These are phyloP conservation scores for Hypoxylon sp. DNA, from an alignment of 2,329 filamentous ascomycete genomes.

Conservation along the genomic window DNA sequence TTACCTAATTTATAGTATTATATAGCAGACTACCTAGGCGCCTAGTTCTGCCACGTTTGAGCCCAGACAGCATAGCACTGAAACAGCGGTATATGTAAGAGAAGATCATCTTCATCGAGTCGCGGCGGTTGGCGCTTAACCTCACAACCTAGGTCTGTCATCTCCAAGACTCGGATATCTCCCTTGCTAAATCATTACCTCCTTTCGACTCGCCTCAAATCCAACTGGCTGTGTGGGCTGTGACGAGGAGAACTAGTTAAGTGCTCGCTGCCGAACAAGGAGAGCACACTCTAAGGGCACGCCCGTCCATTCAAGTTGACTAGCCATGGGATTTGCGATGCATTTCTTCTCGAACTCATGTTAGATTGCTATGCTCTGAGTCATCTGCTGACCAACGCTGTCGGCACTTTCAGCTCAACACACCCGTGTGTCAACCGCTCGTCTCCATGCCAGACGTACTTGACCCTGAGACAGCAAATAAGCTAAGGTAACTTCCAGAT, in stretches of 20 bases:
- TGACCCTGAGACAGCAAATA: constrained; percentile 2
- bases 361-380: background rate
- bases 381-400: constrained; percentile 5
- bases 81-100: background rate
- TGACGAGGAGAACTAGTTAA: background rate
- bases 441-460: constrained; percentile 11
- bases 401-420: background rate
- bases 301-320: background rate
- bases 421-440: constrained; percentile 9
- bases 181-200: background rate
- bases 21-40: too few species aligned
- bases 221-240: background rate
- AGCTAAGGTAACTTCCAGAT: constrained; percentile 5
- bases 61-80: background rate
- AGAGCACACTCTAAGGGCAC: background rate
- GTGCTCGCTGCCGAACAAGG: background rate
- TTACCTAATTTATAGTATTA: too few species aligned
- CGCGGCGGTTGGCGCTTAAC: background rate
- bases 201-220: background rate
- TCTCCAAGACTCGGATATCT: background rate
- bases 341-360: background rate
- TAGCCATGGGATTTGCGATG: background rate
- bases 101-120: background rate
- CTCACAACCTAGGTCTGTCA: background rate
- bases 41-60: too few species aligned